A percentile compares a stretch with the other conserved stretches of the same genome.
These are phyloP conservation scores for Chrysanthemum lavandulifolium DNA, from an alignment of 129 eudicot species.

Conservation along the genomic window DNA sequence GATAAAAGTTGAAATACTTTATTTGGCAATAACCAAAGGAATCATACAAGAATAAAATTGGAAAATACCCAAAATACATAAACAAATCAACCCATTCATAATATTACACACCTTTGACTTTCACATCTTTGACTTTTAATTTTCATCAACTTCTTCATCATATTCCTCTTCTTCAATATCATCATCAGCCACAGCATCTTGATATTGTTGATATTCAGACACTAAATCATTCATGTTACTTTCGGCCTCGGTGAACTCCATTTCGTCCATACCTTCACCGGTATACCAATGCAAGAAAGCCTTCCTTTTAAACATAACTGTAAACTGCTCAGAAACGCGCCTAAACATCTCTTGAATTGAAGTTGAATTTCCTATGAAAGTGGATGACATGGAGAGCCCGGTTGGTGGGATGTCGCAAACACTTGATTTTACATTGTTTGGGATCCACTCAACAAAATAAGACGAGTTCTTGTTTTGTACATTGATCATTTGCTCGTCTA, in stretches of 20 bases:
- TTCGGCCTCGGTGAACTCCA: constrained; percentile 74
- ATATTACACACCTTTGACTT: constrained; percentile 29
- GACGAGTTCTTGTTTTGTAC: constrained; percentile 78
- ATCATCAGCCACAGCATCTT: constrained; percentile 60
- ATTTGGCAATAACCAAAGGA: constrained; percentile 20
- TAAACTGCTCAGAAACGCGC: constrained; percentile 72
- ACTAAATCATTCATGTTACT: constrained; percentile 79
- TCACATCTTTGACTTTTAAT: constrained; percentile 18
- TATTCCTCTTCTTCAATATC: constrained; percentile 48
- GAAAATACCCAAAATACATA: constrained; percentile 25
- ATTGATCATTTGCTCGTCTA: constrained; percentile 69
- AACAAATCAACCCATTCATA: constrained; percentile 15
- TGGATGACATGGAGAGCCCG: constrained; percentile 67
- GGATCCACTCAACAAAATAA: constrained; percentile 75
- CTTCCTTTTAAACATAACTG: constrained; percentile 67
- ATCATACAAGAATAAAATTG: constrained; percentile 16
- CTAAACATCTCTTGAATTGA: constrained; percentile 76
- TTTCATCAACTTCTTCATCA: constrained; percentile 44
- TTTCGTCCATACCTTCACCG: constrained; percentile 72
- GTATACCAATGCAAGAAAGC: constrained; percentile 79
- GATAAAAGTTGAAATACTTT: constrained; percentile 27
- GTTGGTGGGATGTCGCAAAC: constrained; percentile 69
- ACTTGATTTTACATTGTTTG: constrained; percentile 72
- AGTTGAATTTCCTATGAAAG: constrained; percentile 70
- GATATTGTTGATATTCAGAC: constrained; percentile 76